phyloP scores from a whole-genome alignment of 1,284 basidiomycete species.

The Mycena sp. region DNA sequence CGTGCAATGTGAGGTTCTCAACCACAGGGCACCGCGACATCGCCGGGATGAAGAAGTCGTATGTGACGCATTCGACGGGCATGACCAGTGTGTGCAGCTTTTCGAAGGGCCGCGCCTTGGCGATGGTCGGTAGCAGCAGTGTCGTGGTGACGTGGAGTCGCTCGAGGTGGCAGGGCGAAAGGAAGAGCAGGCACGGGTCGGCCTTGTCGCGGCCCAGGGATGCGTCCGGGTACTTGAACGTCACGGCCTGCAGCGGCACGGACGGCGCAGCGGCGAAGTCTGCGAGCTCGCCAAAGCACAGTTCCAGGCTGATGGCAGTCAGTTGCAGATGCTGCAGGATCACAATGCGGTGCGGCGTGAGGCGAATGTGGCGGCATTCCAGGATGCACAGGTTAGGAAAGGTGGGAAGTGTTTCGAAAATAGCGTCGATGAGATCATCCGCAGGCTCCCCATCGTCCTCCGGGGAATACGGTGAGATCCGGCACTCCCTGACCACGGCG shows the following conservation, averaged over 20 bases:
- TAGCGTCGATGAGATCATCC: constrained; percentile 10
- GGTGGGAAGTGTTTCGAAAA: constrained; percentile 4
- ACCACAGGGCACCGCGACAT: constrained; percentile 12
- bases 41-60: not conserved
- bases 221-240: constrained; percentile 7
- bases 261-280: not conserved
- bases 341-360: constrained; percentile 3
- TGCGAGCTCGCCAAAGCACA: constrained; percentile 9
- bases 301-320: not conserved
- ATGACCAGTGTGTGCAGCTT: constrained; percentile 1
- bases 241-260: constrained; percentile 3
- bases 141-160: constrained; percentile 6
- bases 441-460: not conserved
- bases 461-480: not conserved
- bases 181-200: not conserved
- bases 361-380: constrained; percentile 8
- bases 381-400: constrained; percentile 7
- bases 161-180: constrained; percentile 8
- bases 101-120: not conserved
- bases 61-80: constrained; percentile 1
- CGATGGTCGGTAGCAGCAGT: constrained; percentile 1
- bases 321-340: constrained; percentile 1
- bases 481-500: not conserved
- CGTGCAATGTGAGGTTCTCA: not conserved
- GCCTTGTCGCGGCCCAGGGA: not conserved